Evolutionary conservation across 441 rosid genomes (phyloP), one percentile per base, ranked within the genome.

Genomic region (Omphalea diandra): DNA sequence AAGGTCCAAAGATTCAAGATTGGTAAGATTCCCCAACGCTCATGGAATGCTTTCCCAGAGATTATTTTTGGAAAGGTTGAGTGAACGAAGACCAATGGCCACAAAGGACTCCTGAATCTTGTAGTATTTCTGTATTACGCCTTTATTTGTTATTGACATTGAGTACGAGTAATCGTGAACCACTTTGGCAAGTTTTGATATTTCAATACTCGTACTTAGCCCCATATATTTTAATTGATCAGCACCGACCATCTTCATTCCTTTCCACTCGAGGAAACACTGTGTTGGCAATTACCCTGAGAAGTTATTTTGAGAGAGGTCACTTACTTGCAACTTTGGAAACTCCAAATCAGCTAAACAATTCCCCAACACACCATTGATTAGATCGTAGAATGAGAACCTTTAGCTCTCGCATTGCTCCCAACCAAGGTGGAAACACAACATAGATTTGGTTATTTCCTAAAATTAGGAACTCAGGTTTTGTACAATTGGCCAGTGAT

Each of bases 11-110:
- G 31, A 9, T 44, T 63, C 67, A 20, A 61, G 31, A 18, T 55
- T 41, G 0, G 62, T 60, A 2, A 80, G 40, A 26, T 71, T 73
- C 1, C 31, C 73, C 5, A 83, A 31, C 22, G 71, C 68, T 11
- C 52, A 7, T 0, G 85, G 79, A 7, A 85, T 36, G 40, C 40
- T 36, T 4, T 9, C 40, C 4, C 17, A 12, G 1, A 84, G 74
- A 12, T 14, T 5, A 58, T 84, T 86, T 62, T 73, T 61, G 1
- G 84, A 80, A 18, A 84, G 50, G 22, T 80, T 79, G 35, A 83
- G 82, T 3, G 67, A 40, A 8, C 49, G 29, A 4, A 86, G 62
- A 4, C 63, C 73, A 65, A 75, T 43, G 14, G 43, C 66, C 0
- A 24, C 64, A 0, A 82, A 47, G 22, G 20, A 7, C 2, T 55